Conservation (phyloP, 345 rosid species). For the Lepidium aucheri region DNA sequence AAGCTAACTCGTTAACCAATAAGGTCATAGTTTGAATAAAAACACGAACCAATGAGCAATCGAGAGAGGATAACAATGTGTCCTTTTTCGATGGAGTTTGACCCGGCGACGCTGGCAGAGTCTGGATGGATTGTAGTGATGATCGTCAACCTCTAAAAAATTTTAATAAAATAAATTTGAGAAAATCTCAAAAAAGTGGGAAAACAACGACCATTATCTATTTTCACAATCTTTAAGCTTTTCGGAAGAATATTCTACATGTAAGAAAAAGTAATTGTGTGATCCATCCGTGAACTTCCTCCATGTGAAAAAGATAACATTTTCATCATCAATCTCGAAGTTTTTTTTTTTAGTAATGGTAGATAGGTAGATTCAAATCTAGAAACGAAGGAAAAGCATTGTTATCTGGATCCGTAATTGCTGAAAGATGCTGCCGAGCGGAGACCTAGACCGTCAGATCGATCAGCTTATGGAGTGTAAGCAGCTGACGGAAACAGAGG, state of each 20-base stretch:
- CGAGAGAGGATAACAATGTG: too few species aligned
- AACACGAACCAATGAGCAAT: too few species aligned
- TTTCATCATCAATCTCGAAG: background rate
- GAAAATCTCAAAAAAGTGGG: background rate
- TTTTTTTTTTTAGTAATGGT: background rate
- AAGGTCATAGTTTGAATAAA: too few species aligned
- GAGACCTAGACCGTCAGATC: constrained; percentile 40
- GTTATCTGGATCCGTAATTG: background rate
- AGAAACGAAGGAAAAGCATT: background rate
- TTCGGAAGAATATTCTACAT: background rate
- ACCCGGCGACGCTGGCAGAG: background rate
- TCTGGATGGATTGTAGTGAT: background rate
- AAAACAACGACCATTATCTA: background rate
- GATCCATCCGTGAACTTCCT: background rate
- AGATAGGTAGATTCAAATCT: background rate
- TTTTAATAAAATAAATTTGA: background rate
- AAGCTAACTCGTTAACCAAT: too few species aligned
- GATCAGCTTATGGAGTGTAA: constrained; percentile 83
- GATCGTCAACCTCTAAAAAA: background rate
- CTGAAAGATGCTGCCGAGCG: background rate
- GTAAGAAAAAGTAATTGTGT: background rate
- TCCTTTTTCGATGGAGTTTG: background rate
- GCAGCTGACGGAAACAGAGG: constrained; percentile 69
- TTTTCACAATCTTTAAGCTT: background rate
- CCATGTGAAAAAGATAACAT: background rate